Conservation (phyloP, 2,329 filamentous ascomycete genomes). For the Fusarium tjaetaba region DNA sequence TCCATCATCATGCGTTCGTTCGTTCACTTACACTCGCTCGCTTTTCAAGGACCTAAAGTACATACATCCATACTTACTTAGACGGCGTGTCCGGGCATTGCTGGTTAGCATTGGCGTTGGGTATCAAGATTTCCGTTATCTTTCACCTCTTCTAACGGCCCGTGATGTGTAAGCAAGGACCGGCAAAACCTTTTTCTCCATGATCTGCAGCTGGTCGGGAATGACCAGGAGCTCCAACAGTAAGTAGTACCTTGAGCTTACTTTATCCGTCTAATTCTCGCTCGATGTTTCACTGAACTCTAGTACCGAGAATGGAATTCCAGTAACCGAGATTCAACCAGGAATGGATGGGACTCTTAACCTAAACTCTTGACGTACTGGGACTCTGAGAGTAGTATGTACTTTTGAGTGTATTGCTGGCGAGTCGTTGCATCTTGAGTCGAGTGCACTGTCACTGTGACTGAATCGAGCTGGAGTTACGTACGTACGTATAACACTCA, state of each 20-base stretch:
- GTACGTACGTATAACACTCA: not conserved
- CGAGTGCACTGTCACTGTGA: not conserved
- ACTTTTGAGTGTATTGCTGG: not conserved
- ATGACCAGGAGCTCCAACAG: not conserved
- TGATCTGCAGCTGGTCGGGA: conserved; percentile 24
- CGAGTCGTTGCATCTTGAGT: conserved; percentile 5
- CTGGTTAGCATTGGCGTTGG: conserved; percentile 12
- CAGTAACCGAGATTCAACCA: not conserved
- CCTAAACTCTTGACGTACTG: not conserved
- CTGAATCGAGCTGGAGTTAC: not conserved
- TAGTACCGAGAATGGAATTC: conserved; percentile 6
- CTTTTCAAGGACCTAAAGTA: not conserved
- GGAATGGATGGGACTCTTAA: not conserved
- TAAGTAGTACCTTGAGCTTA: conserved; percentile 2
- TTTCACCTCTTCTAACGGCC: conserved; percentile 38
- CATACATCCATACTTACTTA: conserved; percentile 8
- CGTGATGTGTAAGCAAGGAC: conserved; percentile 21
- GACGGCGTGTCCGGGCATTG: conserved; percentile 5
- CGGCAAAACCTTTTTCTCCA: conserved; percentile 31
- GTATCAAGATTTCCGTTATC: conserved; percentile 38
- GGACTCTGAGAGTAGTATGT: not conserved
- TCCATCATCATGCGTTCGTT: conserved; percentile 5
- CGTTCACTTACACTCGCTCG: conserved; percentile 12
- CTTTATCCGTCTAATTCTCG: conserved; percentile 15
- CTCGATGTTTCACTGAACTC: conserved; percentile 15